Conservation (phyloP, 1,284 basidiomycete genomes). For the Rhodotorula sp. region DNA sequence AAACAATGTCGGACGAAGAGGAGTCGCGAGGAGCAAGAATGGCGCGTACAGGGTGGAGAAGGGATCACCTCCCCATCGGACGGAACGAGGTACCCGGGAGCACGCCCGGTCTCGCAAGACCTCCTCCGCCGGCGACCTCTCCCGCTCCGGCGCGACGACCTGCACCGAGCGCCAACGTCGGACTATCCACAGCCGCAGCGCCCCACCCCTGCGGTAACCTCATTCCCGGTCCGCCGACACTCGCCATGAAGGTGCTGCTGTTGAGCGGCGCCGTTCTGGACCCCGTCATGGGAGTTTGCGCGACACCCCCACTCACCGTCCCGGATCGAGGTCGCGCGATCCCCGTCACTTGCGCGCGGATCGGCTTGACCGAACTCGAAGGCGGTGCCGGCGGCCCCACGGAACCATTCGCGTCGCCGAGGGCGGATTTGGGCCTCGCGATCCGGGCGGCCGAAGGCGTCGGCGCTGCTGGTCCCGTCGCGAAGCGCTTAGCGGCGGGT, state of each 20-base stretch:
- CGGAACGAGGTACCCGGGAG: background rate
- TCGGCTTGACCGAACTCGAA: background rate
- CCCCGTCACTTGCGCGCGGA: conserved; percentile 12
- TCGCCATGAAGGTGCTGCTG: background rate
- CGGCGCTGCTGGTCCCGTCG: background rate
- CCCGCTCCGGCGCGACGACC: background rate
- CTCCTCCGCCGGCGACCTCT: no score
- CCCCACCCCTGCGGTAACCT: conserved; percentile 32
- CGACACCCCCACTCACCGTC: background rate
- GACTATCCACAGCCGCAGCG: background rate
- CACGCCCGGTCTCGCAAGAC: no score
- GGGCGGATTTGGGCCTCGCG: background rate
- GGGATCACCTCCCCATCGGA: no score
- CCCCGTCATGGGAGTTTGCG: background rate
- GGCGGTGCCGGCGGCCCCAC: background rate
- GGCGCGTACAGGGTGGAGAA: no score
- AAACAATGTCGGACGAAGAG: no score
- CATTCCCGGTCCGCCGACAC: conserved; percentile 19
- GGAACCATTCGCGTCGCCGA: conserved; percentile 4
- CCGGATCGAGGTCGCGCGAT: background rate
- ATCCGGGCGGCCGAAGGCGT: background rate
- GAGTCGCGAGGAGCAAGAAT: no score
- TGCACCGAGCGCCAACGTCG: background rate
- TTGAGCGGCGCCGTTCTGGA: background rate
- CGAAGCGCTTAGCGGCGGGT: conserved; percentile 25